These are phyloP conservation scores for Protomyces lactucae-debilis DNA, from an alignment of 1,139 yeast genomes.

Conservation along the genomic window DNA sequence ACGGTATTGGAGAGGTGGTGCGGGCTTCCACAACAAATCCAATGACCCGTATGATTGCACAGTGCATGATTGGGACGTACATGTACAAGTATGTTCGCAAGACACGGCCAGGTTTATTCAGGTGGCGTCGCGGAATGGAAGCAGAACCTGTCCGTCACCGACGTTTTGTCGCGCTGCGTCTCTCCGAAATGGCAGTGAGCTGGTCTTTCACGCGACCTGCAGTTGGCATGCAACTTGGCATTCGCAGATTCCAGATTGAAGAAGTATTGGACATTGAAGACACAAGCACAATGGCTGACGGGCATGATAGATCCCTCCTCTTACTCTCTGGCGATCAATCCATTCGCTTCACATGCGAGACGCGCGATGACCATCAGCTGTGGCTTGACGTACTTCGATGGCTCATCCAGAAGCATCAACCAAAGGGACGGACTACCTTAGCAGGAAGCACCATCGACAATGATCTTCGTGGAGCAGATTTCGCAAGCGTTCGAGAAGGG, in stretches of 20 bases:
- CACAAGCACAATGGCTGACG: neutral
- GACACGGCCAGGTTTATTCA: neutral
- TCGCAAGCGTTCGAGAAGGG: no score
- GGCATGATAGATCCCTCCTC: slow-evolving; percentile 6
- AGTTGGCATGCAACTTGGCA: slow-evolving; percentile 3
- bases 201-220: slow-evolving; percentile 21
- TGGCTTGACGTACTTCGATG: slow-evolving; percentile 10
- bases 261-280: slow-evolving; percentile 9
- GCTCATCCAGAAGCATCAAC: neutral
- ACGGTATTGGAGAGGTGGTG: neutral
- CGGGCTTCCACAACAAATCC: neutral
- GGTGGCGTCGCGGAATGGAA: neutral
- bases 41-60: neutral
- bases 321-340: slow-evolving; percentile 3
- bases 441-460: no score
- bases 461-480: no score
- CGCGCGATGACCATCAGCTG: neutral
- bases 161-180: slow-evolving; percentile 12
- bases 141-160: slow-evolving; percentile 1
- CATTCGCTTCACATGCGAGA: slow-evolving; percentile 2
- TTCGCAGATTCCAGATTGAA: neutral
- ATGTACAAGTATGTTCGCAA: slow-evolving; percentile 16
- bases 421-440: no score
- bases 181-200: slow-evolving; percentile 1
- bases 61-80: slow-evolving; percentile 15